A percentile compares a stretch with the other conserved stretches of the same genome.
These are phyloP conservation scores for Suaeda aralocaspica DNA, from an alignment of 148 eudicot genomes.

Conservation along the genomic window DNA sequence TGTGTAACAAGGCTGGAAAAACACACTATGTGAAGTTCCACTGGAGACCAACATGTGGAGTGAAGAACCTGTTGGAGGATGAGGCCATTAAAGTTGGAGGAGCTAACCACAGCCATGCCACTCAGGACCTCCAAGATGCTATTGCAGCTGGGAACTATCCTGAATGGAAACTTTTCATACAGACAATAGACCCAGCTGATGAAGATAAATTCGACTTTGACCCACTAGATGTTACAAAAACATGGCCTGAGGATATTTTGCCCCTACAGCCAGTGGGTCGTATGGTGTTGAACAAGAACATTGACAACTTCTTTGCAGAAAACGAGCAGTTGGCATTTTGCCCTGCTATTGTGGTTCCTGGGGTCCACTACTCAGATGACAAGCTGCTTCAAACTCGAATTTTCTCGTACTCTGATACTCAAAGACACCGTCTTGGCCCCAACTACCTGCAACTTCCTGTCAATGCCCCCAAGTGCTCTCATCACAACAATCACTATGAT, in stretches of 20 bases:
- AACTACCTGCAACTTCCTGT: conserved; percentile 88
- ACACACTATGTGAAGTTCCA: conserved; percentile 81
- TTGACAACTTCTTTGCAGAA: conserved; percentile 89
- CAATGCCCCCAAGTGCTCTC: conserved; percentile 86
- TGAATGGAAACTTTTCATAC: conserved; percentile 89
- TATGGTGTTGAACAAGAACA: conserved; percentile 86
- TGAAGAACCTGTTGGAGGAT: conserved; percentile 70
- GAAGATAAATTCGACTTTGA: conserved; percentile 90
- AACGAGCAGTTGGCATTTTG: conserved; percentile 87
- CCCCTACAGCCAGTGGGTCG: conserved; percentile 95
- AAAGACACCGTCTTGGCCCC: conserved; percentile 94
- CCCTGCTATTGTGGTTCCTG: conserved; percentile 84
- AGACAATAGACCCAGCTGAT: conserved; percentile 78
- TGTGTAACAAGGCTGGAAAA: conserved; percentile 80
- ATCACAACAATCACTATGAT: conserved; percentile 92
- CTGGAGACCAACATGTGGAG: conserved; percentile 97
- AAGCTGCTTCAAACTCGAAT: conserved; percentile 84
- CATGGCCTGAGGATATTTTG: conserved; percentile 89
- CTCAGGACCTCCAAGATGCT: conserved; percentile 83
- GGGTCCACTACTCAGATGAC: conserved; percentile 81
- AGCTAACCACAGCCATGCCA: conserved; percentile 92
- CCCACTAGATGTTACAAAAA: conserved; percentile 87
- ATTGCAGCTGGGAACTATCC: conserved; percentile 94
- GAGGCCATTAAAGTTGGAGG: conserved; percentile 86
- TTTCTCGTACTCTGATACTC: conserved; percentile 88